Percentiles rank a stretch among this genome's conserved stretches.
These are phyloP conservation scores for Rossbeevera mucosa DNA, from an alignment of 768 basidiomycete genomes.

Conservation along the genomic window DNA sequence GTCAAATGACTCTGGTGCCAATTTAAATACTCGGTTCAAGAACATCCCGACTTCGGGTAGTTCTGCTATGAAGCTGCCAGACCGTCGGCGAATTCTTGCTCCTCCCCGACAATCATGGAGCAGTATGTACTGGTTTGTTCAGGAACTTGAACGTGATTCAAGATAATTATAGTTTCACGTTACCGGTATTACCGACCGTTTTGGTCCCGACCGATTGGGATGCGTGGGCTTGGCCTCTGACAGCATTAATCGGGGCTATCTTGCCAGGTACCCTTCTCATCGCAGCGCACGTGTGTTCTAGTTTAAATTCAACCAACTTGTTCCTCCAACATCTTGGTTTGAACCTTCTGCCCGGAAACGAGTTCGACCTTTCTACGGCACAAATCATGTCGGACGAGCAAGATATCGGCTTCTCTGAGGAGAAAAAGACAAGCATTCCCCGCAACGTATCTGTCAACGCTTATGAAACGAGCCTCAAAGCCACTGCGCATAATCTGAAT, in stretches of 20 bases:
- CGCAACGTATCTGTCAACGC: slow-evolving; percentile 21
- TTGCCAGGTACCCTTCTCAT: neutral
- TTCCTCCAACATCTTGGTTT: neutral
- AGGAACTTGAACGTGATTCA: slow-evolving; percentile 1
- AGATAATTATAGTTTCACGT: neutral
- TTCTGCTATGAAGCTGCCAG: slow-evolving; percentile 5
- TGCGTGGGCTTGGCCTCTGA: neutral
- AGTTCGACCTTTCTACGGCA: neutral
- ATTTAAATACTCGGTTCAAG: too few species aligned
- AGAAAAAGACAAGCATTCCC: slow-evolving; percentile 5
- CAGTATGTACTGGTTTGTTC: neutral
- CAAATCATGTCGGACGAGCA: slow-evolving; percentile 23
- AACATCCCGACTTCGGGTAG: slow-evolving; percentile 4
- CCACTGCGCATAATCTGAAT: slow-evolving; percentile 19
- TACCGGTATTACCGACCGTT: neutral
- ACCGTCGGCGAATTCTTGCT: neutral
- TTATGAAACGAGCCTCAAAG: slow-evolving; percentile 22
- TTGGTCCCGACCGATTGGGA: neutral
- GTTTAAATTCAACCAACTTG: slow-evolving; percentile 19
- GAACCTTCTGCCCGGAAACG: neutral
- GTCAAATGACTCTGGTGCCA: too few species aligned
- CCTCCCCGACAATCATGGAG: neutral
- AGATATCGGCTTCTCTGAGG: slow-evolving; percentile 7
- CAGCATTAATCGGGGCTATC: slow-evolving; percentile 5
- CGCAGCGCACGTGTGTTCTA: slow-evolving; percentile 20